Conservation (phyloP, 768 basidiomycete species). For the Mycena amicta region DNA sequence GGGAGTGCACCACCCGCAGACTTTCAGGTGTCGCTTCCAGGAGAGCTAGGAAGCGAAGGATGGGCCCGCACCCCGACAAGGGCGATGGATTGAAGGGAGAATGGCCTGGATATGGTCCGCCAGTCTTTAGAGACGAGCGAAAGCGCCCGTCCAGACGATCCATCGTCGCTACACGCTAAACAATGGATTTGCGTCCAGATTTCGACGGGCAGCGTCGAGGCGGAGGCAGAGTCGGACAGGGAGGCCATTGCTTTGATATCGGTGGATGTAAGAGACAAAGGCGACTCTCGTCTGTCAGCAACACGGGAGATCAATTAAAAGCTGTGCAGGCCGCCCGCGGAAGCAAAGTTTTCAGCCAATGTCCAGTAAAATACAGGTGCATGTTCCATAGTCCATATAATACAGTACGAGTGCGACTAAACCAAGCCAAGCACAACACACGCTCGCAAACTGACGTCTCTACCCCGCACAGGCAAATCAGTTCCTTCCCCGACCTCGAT, state of each 20-base stretch:
- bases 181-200: conserved; percentile 32
- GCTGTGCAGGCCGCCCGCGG: too few relatives aligned
- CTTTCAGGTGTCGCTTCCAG: conserved; percentile 13
- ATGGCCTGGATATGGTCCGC: conserved; percentile 27
- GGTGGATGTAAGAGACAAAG: too few relatives aligned
- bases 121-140: conserved; percentile 32
- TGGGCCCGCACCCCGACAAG: conserved; percentile 27
- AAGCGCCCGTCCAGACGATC: conserved; percentile 30
- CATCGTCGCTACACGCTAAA: conserved; percentile 34
- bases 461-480: conserved; percentile 30
- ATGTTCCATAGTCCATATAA: neutral
- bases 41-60: conserved; percentile 24
- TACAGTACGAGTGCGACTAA: too few relatives aligned
- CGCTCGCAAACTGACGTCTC: conserved; percentile 70
- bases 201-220: conserved; percentile 31
- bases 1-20: conserved; percentile 12
- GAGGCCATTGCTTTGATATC: too few relatives aligned
- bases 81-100: conserved; percentile 29
- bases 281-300: too few relatives aligned
- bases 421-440: conserved; percentile 81
- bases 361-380: neutral
- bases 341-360: neutral
- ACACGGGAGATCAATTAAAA: too few relatives aligned
- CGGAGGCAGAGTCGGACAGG: too few relatives aligned
- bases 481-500: conserved; percentile 42